Evolutionary conservation across 495 filamentous ascomycete species (phyloP), one percentile per base, ranked within the genome.

Genomic region (Penicillium robsamsonii): DNA sequence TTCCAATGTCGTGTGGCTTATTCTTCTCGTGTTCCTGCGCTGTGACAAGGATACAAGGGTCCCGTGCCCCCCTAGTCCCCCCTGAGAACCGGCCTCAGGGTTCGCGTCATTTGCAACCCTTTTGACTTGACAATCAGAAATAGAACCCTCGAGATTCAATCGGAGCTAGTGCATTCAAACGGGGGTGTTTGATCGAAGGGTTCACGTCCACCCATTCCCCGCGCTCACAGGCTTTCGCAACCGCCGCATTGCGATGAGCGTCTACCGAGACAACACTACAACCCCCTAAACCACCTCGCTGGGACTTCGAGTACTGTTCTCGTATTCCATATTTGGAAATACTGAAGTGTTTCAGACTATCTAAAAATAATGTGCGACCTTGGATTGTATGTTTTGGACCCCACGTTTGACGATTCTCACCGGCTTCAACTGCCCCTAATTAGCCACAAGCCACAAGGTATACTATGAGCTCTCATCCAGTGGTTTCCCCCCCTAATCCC

Each of bases 11-110:
- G n/a, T 57, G 66, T 69, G 66, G 66, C 66, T 66, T 60, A 45
- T 61, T 50, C 55, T 45, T 53, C 63, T 67, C 65, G 65, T 67
- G 62, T 65, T 63, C 65, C 61, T 65, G 65, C 57, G 62, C 54
- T 40, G 38, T 51, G 20, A n/a, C 41, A 31, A 41, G 38, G 35
- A 50, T 67, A n/a, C 41, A 31, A 41, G 38, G 35, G 53, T 67
- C 64, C 61, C 59, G 59, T 68, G 65, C 54, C 57, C 37, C 30
- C 9, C 30, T 12, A 10, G 9, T 12, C 30, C 30, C 40, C 48
- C 54, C 29, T 47, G 33, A 27, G 22, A 43, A 42, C 22, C 25
- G 51, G 51, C 18, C 50, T 17, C 24, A 30, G 18, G 18, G 41
- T 51, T 50, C 50, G 46, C 40, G 58, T 67, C 58, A 59, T 52